Evolutionary conservation across 306 rosid genomes (phyloP).

Genomic region (Medicago lupulina): DNA sequence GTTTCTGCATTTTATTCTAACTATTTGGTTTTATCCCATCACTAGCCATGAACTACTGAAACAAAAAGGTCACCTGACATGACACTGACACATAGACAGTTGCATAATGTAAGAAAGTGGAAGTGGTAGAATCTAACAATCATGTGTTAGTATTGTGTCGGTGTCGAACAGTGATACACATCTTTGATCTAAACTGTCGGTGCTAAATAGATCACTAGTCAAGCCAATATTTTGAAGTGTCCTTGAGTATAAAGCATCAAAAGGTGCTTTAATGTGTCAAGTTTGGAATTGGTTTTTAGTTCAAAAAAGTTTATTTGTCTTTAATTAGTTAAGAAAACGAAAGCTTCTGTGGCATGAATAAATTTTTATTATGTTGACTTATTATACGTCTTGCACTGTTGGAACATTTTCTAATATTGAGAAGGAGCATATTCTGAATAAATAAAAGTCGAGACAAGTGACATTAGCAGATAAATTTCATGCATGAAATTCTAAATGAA

Average conservation of each 20-base stretch:
- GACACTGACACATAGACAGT: neutral
- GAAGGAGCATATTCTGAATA: constrained; percentile 24
- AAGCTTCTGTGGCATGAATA: too few species aligned
- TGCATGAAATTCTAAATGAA: constrained; percentile 26
- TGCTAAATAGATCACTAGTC: too few species aligned
- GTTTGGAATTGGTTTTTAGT: too few species aligned
- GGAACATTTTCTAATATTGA: constrained; percentile 8
- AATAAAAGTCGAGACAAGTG: constrained; percentile 8
- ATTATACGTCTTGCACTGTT: constrained; percentile 9
- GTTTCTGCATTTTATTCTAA: constrained; percentile 28
- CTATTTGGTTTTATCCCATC: constrained; percentile 20
- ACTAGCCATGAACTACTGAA: neutral
- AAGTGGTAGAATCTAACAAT: too few species aligned
- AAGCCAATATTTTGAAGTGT: too few species aligned
- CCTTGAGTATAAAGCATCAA: too few species aligned
- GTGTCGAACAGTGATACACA: neutral
- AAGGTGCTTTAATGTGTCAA: too few species aligned
- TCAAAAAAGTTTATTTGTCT: too few species aligned
- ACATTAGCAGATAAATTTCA: constrained; percentile 21
- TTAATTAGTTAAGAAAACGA: too few species aligned
- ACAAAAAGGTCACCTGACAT: neutral
- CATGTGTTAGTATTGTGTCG: neutral
- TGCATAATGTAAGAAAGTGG: neutral
- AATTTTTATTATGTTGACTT: neutral
- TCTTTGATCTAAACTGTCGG: neutral